Percentiles rank a stretch among this genome's conserved stretches.
phyloP scores from a whole-genome alignment of 2,329 filamentous ascomycete species.

The Penicillium sp. region DNA sequence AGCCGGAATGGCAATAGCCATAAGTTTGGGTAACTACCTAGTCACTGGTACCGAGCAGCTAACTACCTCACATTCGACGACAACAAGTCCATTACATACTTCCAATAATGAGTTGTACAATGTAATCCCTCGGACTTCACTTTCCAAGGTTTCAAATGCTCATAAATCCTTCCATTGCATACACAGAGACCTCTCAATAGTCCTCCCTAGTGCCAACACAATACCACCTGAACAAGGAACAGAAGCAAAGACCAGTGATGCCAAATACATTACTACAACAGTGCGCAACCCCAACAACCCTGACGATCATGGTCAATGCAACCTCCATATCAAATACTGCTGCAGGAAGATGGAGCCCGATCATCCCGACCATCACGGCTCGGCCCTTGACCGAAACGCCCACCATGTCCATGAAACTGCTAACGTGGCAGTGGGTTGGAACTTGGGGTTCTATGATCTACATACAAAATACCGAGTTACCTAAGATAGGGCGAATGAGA shows the following conservation, averaged over 20 bases:
- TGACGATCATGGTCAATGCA: not conserved
- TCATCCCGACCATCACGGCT: conserved; percentile 7
- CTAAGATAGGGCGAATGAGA: not conserved
- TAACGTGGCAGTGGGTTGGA: not conserved
- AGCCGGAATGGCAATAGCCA: not conserved
- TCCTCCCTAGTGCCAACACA: not conserved
- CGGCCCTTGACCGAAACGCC: conserved; percentile 2
- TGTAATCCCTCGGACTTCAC: no score
- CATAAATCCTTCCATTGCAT: no score
- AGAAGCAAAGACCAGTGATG: not conserved
- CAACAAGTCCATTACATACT: not conserved
- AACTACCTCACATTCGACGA: not conserved
- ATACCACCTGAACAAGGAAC: not conserved
- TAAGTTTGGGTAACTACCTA: not conserved
- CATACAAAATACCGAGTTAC: no score
- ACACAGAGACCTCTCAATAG: not conserved
- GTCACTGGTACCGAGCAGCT: not conserved
- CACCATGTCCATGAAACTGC: not conserved
- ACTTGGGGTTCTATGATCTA: no score
- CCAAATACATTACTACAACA: not conserved
- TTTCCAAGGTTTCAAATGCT: no score
- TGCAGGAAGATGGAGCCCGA: not conserved
- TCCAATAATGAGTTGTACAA: no score
- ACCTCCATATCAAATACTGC: not conserved
- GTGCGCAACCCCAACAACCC: not conserved